A percentile compares a stretch with the other conserved stretches of the same genome.
Evolutionary conservation across 805 yeast genomes (phyloP).

Genomic region (Clavispora fructus): DNA sequence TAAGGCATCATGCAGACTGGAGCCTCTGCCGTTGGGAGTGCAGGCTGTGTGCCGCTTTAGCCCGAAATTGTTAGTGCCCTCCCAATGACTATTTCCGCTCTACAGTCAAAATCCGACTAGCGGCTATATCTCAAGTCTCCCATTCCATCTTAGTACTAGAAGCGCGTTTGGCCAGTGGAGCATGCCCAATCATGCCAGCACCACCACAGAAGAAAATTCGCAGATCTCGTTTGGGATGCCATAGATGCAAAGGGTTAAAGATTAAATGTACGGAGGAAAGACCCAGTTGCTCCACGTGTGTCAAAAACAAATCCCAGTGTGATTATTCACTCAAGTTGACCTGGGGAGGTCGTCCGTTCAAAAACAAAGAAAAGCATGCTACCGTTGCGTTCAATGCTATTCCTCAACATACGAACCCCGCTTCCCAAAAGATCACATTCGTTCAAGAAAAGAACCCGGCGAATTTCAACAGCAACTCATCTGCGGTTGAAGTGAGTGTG

Average conservation of each 20-base stretch:
- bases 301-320: conserved; percentile 42
- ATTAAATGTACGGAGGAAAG: conserved; percentile 67
- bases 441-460: not conserved
- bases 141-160: no score
- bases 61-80: not conserved
- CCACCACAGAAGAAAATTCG: conserved; percentile 20
- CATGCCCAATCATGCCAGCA: not conserved
- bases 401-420: not conserved
- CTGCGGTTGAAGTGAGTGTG: not conserved
- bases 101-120: no score
- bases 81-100: not conserved
- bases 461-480: not conserved
- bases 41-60: no score
- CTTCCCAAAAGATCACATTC: not conserved
- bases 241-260: conserved; percentile 54
- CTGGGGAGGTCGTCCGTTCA: conserved; percentile 75
- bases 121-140: no score
- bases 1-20: not conserved
- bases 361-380: conserved; percentile 30
- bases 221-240: conserved; percentile 57
- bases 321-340: conserved; percentile 59
- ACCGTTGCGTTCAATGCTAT: not conserved
- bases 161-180: not conserved
- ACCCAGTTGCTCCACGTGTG: conserved; percentile 58
- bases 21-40: no score